Evolutionary conservation across 116 monocot species (phyloP), one percentile per base, ranked within the genome.

Genomic region (Trichopus zeylanicus): DNA sequence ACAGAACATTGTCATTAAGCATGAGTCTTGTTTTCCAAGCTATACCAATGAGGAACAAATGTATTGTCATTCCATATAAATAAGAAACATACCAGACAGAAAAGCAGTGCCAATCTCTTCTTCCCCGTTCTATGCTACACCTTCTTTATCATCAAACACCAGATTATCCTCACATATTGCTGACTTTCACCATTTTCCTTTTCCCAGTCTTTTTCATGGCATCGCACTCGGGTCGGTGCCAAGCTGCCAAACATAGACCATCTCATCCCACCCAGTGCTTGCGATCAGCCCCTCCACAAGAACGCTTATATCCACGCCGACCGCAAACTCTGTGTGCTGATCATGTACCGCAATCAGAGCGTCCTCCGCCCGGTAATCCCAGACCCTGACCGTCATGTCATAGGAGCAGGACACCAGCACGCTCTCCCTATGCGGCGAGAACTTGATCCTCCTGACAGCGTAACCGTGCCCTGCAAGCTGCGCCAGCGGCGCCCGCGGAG

Each of bases 251-350:
- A 88, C 82, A 29, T 91, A 98, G 20, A 98, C 88, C 28, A 88
- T 28, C 71, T 84, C 92, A 55, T 98, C 98, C 98, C 98, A 98
- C 2, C 98, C 98, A 29, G 92, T 62, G 49, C 84, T 88, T 0
- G 98, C 98, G 12, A 98, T 51, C 67, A 98, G 42, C 22, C 98
- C 91, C 69, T 98, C 98, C 2, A 98, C 91, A n/a, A 98, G 81
- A 48, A 91, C 88, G 33, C 98, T 98, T 73, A 87, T 70, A 60
- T 98, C 98, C 20, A 98, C 68, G 34, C 98, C 98, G n/a, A 82
- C 82, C 0, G 70, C 88, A 18, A 98, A 98, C 67, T 98, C 98
- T 0, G 98, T 85, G 63, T 98, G 98, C 27, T 98, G 98, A 25
- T 75, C 82, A 35, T 98, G 88, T 48, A 73, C 57, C 19, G 61